Evolutionary conservation across 768 basidiomycete species (phyloP).

Genomic region (Scleroderma citrinum): DNA sequence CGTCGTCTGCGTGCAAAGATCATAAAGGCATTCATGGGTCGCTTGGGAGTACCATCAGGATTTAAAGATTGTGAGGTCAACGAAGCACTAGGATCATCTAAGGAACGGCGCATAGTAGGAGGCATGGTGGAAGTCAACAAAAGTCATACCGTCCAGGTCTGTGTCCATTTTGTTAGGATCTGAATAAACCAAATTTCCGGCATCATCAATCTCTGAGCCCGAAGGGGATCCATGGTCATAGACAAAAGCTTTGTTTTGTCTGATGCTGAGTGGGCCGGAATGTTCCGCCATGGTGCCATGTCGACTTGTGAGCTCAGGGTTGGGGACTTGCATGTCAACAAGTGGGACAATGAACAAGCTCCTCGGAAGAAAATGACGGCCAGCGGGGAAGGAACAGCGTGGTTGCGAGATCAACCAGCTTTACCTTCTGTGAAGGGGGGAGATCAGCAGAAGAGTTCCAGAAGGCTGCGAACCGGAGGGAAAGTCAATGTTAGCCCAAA

Average conservation of each 20-base stretch:
- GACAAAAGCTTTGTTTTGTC: slow-evolving; percentile 23
- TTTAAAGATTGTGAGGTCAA: slow-evolving; percentile 78
- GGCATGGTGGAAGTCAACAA: slow-evolving; percentile 6
- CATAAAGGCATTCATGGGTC: slow-evolving; percentile 94
- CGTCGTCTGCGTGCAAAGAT: slow-evolving; percentile 80
- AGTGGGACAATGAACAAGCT: slow-evolving; percentile 3
- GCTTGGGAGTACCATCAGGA: slow-evolving; percentile 81
- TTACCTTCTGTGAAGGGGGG: slow-evolving; percentile 14
- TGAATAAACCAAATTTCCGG: slow-evolving; percentile 22
- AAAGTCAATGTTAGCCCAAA: slow-evolving; percentile 11
- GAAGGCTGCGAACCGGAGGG: slow-evolving; percentile 22
- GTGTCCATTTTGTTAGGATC: slow-evolving; percentile 38
- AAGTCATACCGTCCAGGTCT: slow-evolving; percentile 39
- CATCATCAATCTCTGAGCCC: slow-evolving; percentile 49
- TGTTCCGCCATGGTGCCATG: slow-evolving; percentile 24
- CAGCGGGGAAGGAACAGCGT: background rate
- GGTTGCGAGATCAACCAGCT: slow-evolving; percentile 1
- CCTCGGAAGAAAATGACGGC: slow-evolving; percentile 10
- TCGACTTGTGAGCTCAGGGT: slow-evolving; percentile 14
- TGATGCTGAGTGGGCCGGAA: slow-evolving; percentile 20
- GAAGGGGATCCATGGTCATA: slow-evolving; percentile 49
- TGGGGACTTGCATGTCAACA: slow-evolving; percentile 26
- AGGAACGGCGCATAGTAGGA: slow-evolving; percentile 8
- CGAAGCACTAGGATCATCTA: slow-evolving; percentile 38
- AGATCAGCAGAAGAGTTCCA: slow-evolving; percentile 21